Percentiles rank a stretch among this genome's conserved stretches.
phyloP scores from a whole-genome alignment of 768 basidiomycete species.

The Suillus hirtellus region DNA sequence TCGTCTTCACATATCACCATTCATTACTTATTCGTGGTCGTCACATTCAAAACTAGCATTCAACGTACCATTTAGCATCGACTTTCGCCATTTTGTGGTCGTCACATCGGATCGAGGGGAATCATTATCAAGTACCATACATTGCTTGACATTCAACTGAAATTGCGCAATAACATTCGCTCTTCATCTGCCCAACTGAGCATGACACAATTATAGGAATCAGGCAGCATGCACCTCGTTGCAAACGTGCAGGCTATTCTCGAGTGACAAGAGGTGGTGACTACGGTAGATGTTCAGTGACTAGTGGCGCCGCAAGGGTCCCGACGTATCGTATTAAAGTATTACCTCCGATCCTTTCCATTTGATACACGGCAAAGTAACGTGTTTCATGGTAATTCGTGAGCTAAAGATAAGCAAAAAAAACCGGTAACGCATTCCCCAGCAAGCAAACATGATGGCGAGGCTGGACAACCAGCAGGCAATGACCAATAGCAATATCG shows the following conservation, averaged over 20 bases:
- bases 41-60: conserved; percentile 28
- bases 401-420: conserved; percentile 11
- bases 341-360: conserved; percentile 2
- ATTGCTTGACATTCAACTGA: neutral
- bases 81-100: conserved; percentile 21
- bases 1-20: conserved; percentile 27
- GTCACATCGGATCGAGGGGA: conserved; percentile 14
- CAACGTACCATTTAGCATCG: conserved; percentile 24
- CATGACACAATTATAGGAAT: neutral
- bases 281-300: neutral
- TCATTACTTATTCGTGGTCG: conserved; percentile 33
- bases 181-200: neutral
- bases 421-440: neutral
- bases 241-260: neutral
- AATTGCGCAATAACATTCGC: neutral
- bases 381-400: conserved; percentile 15
- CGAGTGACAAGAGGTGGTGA: neutral
- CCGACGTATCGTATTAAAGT: neutral
- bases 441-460: neutral
- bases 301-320: neutral
- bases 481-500: neutral
- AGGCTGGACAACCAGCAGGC: neutral
- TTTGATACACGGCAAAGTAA: conserved; percentile 19
- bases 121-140: conserved; percentile 17
- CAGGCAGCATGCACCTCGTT: neutral